Conservation (phyloP, 345 rosid genomes). For the Hypericum androsaemum region DNA sequence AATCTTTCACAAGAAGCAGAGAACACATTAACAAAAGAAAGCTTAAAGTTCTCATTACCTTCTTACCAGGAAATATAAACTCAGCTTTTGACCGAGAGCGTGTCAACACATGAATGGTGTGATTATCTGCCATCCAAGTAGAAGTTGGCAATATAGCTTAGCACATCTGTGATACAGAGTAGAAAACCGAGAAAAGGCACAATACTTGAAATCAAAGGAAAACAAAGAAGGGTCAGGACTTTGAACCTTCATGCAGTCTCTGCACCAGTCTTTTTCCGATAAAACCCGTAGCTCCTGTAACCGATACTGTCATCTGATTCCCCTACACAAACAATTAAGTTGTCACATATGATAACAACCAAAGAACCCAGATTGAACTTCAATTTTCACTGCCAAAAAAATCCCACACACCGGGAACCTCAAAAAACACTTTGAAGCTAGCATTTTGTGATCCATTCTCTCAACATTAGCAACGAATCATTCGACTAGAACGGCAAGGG, state of each 20-base stretch:
- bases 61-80: slow-evolving; percentile 93
- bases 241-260: slow-evolving; percentile 62
- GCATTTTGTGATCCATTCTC: too few species aligned
- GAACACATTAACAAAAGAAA: background rate
- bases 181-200: too few species aligned
- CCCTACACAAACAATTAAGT: slow-evolving; percentile 26
- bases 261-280: slow-evolving; percentile 76
- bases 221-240: background rate
- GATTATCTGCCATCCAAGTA: slow-evolving; percentile 44
- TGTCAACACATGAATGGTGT: slow-evolving; percentile 60
- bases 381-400: background rate
- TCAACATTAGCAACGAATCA: too few species aligned
- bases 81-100: slow-evolving; percentile 81
- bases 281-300: slow-evolving; percentile 95
- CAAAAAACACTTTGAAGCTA: too few species aligned
- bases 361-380: background rate
- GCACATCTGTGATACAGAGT: too few species aligned
- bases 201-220: background rate
- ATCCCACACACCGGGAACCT: too few species aligned
- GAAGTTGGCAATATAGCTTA: slow-evolving; percentile 7
- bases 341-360: slow-evolving; percentile 5
- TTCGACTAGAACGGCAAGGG: too few species aligned
- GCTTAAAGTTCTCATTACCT: slow-evolving; percentile 46
- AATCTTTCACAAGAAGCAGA: slow-evolving; percentile 6
- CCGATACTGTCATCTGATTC: slow-evolving; percentile 63